These are phyloP conservation scores for Wickerhamomyces sp. DNA, from an alignment of 1,139 yeast genomes.

Conservation along the genomic window DNA sequence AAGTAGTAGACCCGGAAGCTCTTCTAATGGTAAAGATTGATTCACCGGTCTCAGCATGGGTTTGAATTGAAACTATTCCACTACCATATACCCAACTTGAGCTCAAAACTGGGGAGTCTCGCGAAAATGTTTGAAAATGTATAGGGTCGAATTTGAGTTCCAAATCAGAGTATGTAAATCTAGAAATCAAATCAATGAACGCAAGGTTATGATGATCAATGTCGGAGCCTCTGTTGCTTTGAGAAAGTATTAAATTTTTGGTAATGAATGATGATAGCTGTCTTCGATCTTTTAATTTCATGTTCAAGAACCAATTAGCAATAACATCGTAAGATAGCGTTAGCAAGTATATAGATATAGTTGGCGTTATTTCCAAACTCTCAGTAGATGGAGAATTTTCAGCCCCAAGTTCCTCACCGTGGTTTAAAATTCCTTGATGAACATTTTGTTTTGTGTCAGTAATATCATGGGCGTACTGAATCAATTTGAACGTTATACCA, in stretches of 20 bases:
- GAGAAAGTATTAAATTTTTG: slow-evolving; percentile 48
- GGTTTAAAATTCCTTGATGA: slow-evolving; percentile 25
- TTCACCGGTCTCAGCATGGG: slow-evolving; percentile 49
- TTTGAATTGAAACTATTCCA: slow-evolving; percentile 53
- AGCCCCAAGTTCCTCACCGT: slow-evolving; percentile 41
- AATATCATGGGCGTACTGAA: slow-evolving; percentile 64
- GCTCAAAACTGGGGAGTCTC: slow-evolving; percentile 24
- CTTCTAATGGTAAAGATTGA: slow-evolving; percentile 52
- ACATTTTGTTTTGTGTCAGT: slow-evolving; percentile 24
- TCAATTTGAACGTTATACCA: slow-evolving; percentile 78
- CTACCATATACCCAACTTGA: slow-evolving; percentile 63
- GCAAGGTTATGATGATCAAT: slow-evolving; percentile 57
- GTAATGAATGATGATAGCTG: slow-evolving; percentile 59
- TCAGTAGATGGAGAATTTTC: slow-evolving; percentile 47
- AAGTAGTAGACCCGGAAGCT: slow-evolving; percentile 60
- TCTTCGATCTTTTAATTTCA: slow-evolving; percentile 55
- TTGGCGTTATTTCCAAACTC: slow-evolving; percentile 38
- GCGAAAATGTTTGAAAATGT: slow-evolving; percentile 26
- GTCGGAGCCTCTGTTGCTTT: slow-evolving; percentile 32
- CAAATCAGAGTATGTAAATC: slow-evolving; percentile 65
- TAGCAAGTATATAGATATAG: slow-evolving; percentile 54
- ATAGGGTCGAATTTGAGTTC: slow-evolving; percentile 43
- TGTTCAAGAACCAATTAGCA: slow-evolving; percentile 68
- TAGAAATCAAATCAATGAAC: slow-evolving; percentile 59
- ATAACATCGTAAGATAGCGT: slow-evolving; percentile 67